Percentiles rank a stretch among this genome's conserved stretches.
Conservation (phyloP, 257 asterid genomes). For the Salvia miltiorrhiza region DNA sequence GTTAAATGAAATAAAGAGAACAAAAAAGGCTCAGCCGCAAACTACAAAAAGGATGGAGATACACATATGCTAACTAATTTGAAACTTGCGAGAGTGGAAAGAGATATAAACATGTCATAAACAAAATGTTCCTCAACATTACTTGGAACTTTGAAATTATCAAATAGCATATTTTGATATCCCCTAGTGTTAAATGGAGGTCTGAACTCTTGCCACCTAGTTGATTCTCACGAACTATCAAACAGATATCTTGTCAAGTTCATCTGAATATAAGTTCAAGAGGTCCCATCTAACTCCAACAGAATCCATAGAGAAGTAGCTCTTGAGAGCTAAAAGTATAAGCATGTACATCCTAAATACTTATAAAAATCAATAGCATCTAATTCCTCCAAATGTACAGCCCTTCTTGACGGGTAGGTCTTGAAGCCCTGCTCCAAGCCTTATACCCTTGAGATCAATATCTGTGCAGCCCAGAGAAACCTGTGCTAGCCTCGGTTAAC, state of each 20-base stretch:
- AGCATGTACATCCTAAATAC: background rate
- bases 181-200: background rate
- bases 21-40: slow-evolving; percentile 1
- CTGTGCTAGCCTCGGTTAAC: too few species aligned
- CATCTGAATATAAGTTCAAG: background rate
- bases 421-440: background rate
- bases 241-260: too few species aligned
- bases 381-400: background rate
- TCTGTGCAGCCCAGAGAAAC: too few species aligned
- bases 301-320: background rate
- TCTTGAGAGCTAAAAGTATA: background rate
- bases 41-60: slow-evolving; percentile 15
- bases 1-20: background rate
- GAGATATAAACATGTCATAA: background rate
- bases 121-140: background rate
- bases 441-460: too few species aligned
- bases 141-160: slow-evolving; percentile 5
- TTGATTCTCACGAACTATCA: too few species aligned
- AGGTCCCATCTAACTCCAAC: background rate
- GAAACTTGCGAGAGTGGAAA: background rate
- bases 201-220: background rate
- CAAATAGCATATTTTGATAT: background rate
- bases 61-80: background rate
- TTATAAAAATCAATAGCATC: background rate
- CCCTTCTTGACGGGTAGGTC: background rate